A percentile compares a stretch with the other conserved stretches of the same genome.
phyloP scores from a whole-genome alignment of 2,329 filamentous ascomycete species.

The Achaetomium macrosporum region DNA sequence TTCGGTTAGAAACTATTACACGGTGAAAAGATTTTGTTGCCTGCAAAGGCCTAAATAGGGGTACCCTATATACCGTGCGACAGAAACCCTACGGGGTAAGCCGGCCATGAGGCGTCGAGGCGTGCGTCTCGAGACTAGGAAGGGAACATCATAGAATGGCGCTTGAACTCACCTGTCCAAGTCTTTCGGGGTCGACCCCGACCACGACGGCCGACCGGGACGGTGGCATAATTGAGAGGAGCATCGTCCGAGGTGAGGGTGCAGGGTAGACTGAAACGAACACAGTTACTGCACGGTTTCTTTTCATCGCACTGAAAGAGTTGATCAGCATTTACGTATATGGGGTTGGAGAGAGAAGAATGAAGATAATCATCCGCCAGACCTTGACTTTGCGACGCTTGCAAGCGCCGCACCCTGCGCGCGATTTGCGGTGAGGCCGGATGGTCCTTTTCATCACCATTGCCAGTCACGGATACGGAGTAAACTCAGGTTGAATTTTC shows the following conservation, averaged over 20 bases:
- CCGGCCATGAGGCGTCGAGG: no score
- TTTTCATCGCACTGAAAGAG: neutral
- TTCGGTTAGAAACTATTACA: neutral
- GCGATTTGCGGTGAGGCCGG: slow-evolving; percentile 6
- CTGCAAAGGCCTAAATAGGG: no score
- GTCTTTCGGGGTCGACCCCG: slow-evolving; percentile 3
- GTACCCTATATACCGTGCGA: no score
- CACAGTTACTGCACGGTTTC: slow-evolving; percentile 5
- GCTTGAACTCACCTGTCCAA: neutral
- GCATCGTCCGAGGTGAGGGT: neutral
- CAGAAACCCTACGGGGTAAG: no score
- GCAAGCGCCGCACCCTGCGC: neutral
- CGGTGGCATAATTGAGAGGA: neutral
- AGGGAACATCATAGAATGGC: neutral
- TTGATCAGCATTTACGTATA: neutral
- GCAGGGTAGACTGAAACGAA: slow-evolving; percentile 1
- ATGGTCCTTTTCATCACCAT: neutral
- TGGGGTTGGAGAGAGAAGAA: neutral
- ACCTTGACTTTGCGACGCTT: slow-evolving; percentile 10
- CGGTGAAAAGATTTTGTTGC: no score
- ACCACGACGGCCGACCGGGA: neutral
- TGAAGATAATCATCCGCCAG: neutral
- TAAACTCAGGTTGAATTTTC: neutral
- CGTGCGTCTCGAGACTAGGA: no score
- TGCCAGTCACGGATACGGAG: neutral